Base-by-base conservation (phyloP, 371 early-diverging fungal genomes). In the Mortierella sp. region DNA sequence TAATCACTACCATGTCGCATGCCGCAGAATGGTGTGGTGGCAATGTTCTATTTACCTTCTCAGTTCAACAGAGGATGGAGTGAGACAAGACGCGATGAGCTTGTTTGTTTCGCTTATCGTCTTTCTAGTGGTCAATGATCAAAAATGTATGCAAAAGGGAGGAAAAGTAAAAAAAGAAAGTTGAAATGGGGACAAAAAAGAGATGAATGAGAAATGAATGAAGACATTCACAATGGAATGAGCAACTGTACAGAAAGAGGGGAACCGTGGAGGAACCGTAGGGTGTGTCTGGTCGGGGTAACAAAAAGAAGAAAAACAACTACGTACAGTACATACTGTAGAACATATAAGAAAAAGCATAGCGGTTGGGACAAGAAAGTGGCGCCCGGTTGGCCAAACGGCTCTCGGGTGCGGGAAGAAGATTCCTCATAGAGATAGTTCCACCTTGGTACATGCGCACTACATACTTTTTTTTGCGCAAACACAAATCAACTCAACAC, bases 331-430 rank as follows among this genome's bases (percentile, higher is more conserved):
- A n/a, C n/a, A n/a, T n/a, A n/a, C n/a, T n/a, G n/a, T n/a, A n/a
- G n/a, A n/a, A n/a, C n/a, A n/a, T n/a, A n/a, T n/a, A 16, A 16
- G 34, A 29, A 29, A 16, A 61, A 37, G 61, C 61, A 61, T 61
- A 61, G 61, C 61, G 37, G 58, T 55, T 55, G 58, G 29, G 58
- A 34, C 29, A 55, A 53, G 34, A 61, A 34, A 61, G 61, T 61
- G 61, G 19, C 61, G 16, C 61, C 61, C 61, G 61, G 61, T 34
- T 61, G 61, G 61, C 61, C 19, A 61, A 61, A 61, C 61, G 61
- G 61, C 61, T 61, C 61, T 61, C 61, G 37, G 34, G 61, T 39
- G 61, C 61, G 61, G 61, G 61, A 61, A 61, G 61, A 61, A 61
- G 61, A 61, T 61, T 61, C 61, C 61, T 61, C n/a, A 34, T 31